Evolutionary conservation across 2,329 filamentous ascomycete genomes (phyloP), one percentile per base, ranked within the genome.

Genomic region (Cercospora janseana): DNA sequence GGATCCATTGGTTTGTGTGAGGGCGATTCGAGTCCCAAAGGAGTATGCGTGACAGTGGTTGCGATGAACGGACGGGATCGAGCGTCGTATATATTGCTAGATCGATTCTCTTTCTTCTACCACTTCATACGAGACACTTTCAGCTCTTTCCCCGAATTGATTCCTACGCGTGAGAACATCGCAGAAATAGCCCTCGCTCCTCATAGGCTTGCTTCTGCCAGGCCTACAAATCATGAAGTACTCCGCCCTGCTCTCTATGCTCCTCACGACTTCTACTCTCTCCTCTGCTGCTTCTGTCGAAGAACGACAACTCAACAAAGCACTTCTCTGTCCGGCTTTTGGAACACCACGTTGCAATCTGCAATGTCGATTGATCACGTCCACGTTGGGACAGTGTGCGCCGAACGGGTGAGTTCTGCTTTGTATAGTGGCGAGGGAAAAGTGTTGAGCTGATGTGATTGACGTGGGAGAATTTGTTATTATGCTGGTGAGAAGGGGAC

Each of bases 321-420:
- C 45, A 8, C 52, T 55, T 16, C 41, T 55, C 4, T 55, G 52
- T 21, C 52, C 52, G 4, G 23, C 49, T 12, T 40, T 49, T 1
- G 52, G 52, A 18, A 52, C 49, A 37, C 44, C 38, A 12, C 49
- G 49, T 2, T 55, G 52, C 32, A 31, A 20, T n/a, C 15, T 35
- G 16, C 48, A 52, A 40, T 55, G 52, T 26, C 18, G 32, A 21
- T 29, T 55, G 1, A 3, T 49, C 3, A 52, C 52, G 3, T 32
- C 24, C 18, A 29, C 52, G n/a, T 23, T 23, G 26, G 52, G 52
- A 24, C 52, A 55, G 27, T 55, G 52, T 27, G 49, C 52, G n/a
- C 52, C 52, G 1, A 49, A 49, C 15, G 20, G 46, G 52, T 55
- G 34, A 16, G 52, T 18, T 7, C 9, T 24, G 18, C 6, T 27